Conservation (phyloP, 73 alveolate genomes). For the Tetrahymena thermophila region DNA sequence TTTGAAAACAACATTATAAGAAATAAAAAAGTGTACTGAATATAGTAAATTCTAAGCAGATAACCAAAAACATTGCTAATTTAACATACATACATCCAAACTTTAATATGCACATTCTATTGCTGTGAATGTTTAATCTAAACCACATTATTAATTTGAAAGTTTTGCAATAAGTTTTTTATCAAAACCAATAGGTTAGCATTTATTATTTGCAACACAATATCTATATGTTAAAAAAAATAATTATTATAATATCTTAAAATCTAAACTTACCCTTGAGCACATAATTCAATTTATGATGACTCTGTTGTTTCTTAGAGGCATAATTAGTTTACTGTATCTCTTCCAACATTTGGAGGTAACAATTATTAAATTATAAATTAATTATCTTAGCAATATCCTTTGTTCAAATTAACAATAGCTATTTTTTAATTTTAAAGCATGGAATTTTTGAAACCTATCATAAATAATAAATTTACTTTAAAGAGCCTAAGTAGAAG, state of each 20-base stretch:
- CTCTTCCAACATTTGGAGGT: background rate
- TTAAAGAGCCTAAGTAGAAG: background rate
- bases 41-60: background rate
- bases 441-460: too few relatives aligned
- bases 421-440: background rate
- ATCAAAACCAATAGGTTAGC: background rate
- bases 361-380: too few relatives aligned
- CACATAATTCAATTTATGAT: background rate
- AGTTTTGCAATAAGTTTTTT: background rate
- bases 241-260: too few relatives aligned
- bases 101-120: background rate
- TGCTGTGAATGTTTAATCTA: background rate
- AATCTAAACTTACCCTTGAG: background rate
- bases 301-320: background rate
- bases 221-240: background rate
- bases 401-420: too few relatives aligned
- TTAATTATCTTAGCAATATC: background rate
- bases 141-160: background rate
- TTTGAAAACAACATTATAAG: too few relatives aligned
- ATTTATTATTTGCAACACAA: background rate
- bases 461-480: background rate
- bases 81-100: background rate
- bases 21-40: background rate
- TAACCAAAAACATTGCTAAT: background rate
- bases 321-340: background rate